Evolutionary conservation across 805 yeast genomes (phyloP).

Genomic region (Candida andamanensis): DNA sequence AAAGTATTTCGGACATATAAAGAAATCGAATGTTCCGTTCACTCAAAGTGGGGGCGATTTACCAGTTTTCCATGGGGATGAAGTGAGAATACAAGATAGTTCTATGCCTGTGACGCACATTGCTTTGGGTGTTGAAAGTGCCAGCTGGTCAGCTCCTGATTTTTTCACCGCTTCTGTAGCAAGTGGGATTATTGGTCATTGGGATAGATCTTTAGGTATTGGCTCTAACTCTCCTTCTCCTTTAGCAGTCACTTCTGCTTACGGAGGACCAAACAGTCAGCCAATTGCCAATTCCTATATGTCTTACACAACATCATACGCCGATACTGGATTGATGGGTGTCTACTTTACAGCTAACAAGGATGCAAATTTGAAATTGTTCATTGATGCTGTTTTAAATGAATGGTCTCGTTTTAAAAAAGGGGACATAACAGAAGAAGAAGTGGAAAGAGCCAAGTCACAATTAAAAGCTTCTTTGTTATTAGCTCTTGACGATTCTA

Average conservation of each 20-base stretch:
- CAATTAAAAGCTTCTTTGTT: slow-evolving; percentile 90
- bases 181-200: slow-evolving; percentile 93
- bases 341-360: slow-evolving; percentile 85
- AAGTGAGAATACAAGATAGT: slow-evolving; percentile 76
- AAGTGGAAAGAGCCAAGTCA: slow-evolving; percentile 90
- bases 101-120: slow-evolving; percentile 85
- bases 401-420: slow-evolving; percentile 87
- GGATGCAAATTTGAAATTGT: slow-evolving; percentile 55
- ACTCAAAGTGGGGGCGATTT: slow-evolving; percentile 70
- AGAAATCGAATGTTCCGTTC: slow-evolving; percentile 55
- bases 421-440: slow-evolving; percentile 75
- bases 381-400: slow-evolving; percentile 67
- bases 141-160: slow-evolving; percentile 94
- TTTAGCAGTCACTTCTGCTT: slow-evolving; percentile 62
- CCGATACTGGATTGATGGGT: slow-evolving; percentile 98
- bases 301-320: slow-evolving; percentile 95
- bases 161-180: slow-evolving; percentile 93
- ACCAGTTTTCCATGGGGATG: slow-evolving; percentile 82
- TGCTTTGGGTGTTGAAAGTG: slow-evolving; percentile 96
- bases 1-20: slow-evolving; percentile 68
- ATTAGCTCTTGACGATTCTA: slow-evolving; percentile 87
- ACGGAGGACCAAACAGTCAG: slow-evolving; percentile 49
- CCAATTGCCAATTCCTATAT: slow-evolving; percentile 89
- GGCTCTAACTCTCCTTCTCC: slow-evolving; percentile 85
- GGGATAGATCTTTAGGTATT: slow-evolving; percentile 91